Base-by-base conservation (phyloP, 805 yeast species). In the Komagataella pastoris region DNA sequence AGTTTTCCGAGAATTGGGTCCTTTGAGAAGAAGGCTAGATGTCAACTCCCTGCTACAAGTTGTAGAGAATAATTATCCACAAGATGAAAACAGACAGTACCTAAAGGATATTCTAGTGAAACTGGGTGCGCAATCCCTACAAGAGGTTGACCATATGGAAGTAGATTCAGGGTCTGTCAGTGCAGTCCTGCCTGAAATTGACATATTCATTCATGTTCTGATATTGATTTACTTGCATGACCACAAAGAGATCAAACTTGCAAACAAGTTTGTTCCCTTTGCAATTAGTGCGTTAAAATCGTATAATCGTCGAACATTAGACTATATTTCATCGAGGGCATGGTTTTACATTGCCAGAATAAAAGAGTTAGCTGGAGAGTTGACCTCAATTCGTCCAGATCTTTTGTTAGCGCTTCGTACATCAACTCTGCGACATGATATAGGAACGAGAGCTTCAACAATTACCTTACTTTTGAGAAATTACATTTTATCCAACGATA, bases 291-390 rank as follows among this genome's bases (percentile, higher is more conserved):
- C 81, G 51, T 74, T 88, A 62, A 75, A 77, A 53, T 65, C 73
- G 12, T 84, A 84, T 69, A 88, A 88, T 67, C 80, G 85, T 57
- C 79, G 98, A 56, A 78, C 95, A 3, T 71, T 91, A 57, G 98
- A 93, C 67, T 80, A 86, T 60, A 76, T 93, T 53, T 81, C 81
- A 56, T 93, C 98, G 14, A 91, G 90, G 66, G 75, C 86, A 54
- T 93, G 98, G 98, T 93, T 91, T 65, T 91, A 89, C 70, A 76
- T 86, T 58, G 76, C 83, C 47, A 80, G 95, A 66, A 77, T 89
- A 1, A 79, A 80, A 57, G 98, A 91, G 70, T 69, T 83, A 52
- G 62, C 71, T 30, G 74, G 60, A 10, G 70, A 81, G 57, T 68
- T 79, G 54, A 70, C 74, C 49, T 66, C 77, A n/a, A 71, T 87